Percentiles rank a stretch among this genome's conserved stretches.
Evolutionary conservation across 1,284 basidiomycete species (phyloP).

Genomic region (Ceratobasidium sp.): DNA sequence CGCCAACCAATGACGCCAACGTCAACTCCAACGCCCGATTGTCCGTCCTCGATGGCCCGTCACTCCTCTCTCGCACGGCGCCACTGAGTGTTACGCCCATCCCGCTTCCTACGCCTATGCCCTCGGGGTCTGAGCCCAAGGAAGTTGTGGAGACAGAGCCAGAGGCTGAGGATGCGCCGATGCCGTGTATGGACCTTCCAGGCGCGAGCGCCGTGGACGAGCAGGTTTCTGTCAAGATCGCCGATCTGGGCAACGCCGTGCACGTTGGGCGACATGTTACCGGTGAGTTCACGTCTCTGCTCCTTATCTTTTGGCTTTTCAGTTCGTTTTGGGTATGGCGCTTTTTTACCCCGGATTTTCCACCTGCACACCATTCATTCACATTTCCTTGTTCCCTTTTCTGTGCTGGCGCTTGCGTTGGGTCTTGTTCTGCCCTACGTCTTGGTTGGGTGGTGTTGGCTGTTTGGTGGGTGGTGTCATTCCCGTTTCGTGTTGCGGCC

Average conservation of each 20-base stretch:
- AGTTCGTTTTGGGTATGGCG: constrained; percentile 25
- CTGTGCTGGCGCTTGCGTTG: not conserved
- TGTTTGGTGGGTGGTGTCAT: too few species aligned
- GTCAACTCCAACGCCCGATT: constrained; percentile 12
- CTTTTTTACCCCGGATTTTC: too few species aligned
- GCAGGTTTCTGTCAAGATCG: constrained; percentile 37
- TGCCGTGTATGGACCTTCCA: not conserved
- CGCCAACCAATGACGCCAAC: not conserved
- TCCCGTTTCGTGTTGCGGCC: too few species aligned
- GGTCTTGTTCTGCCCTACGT: not conserved
- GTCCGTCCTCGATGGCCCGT: constrained; percentile 65
- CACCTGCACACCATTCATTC: too few species aligned
- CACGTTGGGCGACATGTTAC: constrained; percentile 23
- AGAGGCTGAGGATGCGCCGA: too few species aligned
- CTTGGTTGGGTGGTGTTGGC: not conserved
- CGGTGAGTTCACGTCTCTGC: constrained; percentile 10
- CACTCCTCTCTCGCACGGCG: constrained; percentile 71
- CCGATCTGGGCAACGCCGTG: constrained; percentile 34
- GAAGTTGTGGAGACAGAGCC: too few species aligned
- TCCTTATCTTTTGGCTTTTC: too few species aligned
- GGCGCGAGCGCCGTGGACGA: not conserved
- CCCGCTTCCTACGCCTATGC: constrained; percentile 47
- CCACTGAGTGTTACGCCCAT: constrained; percentile 50
- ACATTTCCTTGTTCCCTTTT: not conserved
- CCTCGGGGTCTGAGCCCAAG: too few species aligned